Conservation (phyloP, 1,284 basidiomycete genomes). For the Xanthoconium separans region DNA sequence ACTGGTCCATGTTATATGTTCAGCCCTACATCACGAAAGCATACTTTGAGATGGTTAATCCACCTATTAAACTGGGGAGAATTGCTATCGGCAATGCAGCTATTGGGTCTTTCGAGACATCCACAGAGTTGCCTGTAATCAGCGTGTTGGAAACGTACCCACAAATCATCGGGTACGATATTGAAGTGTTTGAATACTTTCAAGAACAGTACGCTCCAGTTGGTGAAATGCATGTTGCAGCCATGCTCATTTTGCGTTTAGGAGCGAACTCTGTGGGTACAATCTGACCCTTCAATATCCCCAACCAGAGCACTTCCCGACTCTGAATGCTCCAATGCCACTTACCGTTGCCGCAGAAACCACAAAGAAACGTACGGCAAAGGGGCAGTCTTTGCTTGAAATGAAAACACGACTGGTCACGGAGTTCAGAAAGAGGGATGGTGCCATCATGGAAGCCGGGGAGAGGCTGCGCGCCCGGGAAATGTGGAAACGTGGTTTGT, state of each 20-base stretch:
- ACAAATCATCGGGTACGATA: constrained; percentile 40
- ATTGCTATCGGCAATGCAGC: constrained; percentile 70
- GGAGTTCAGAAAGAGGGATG: background rate
- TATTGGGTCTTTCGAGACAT: constrained; percentile 45
- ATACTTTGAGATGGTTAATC: constrained; percentile 56
- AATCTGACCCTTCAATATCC: constrained; percentile 72
- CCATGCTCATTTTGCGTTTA: constrained; percentile 24
- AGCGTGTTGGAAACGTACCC: constrained; percentile 59
- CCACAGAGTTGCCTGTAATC: constrained; percentile 52
- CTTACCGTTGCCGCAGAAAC: background rate
- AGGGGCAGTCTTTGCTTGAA: constrained; percentile 17
- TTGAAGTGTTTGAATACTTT: constrained; percentile 64
- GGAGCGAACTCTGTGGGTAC: constrained; percentile 61
- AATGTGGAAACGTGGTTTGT: constrained; percentile 45
- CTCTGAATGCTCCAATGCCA: constrained; percentile 33
- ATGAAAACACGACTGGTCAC: background rate
- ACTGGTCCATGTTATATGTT: constrained; percentile 1
- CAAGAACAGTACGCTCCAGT: constrained; percentile 49
- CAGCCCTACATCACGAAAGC: constrained; percentile 71
- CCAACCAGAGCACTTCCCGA: constrained; percentile 54
- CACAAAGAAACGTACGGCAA: constrained; percentile 1
- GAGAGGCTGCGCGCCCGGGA: constrained; percentile 13
- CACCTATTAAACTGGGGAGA: constrained; percentile 61
- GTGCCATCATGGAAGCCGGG: background rate
- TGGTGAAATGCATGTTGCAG: background rate